phyloP scores from a whole-genome alignment of 768 basidiomycete species.

The Nidula microcarpa region DNA sequence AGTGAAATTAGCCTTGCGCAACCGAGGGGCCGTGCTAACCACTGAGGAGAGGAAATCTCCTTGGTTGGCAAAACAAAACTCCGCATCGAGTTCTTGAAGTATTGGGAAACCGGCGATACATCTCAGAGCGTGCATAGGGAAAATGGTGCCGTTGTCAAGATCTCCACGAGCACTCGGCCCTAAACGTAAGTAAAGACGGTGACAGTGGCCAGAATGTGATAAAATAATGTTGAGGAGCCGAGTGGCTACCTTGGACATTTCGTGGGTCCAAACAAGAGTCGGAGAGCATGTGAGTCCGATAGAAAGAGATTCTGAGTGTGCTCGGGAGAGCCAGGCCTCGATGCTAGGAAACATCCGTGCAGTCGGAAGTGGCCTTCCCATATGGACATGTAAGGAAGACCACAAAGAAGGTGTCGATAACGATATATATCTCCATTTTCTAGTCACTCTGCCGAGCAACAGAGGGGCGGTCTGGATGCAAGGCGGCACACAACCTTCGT shows the following conservation, averaged over 20 bases:
- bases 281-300: neutral
- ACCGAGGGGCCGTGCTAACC: neutral
- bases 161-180: neutral
- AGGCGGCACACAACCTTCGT: neutral
- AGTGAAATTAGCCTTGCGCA: neutral
- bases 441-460: neutral
- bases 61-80: neutral
- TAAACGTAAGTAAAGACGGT: neutral
- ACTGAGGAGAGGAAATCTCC: neutral
- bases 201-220: neutral
- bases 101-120: neutral
- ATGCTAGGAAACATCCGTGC: neutral
- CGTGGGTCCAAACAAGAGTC: neutral
- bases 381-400: neutral
- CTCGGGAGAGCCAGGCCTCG: neutral
- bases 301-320: neutral
- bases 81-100: neutral
- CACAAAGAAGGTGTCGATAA: neutral
- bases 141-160: neutral
- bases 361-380: neutral
- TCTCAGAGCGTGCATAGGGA: neutral
- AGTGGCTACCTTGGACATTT: neutral
- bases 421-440: neutral
- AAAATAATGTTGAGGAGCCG: neutral
- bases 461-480: neutral